Evolutionary conservation across 306 rosid genomes (phyloP).

Genomic region (Trichosanthes truncata): DNA sequence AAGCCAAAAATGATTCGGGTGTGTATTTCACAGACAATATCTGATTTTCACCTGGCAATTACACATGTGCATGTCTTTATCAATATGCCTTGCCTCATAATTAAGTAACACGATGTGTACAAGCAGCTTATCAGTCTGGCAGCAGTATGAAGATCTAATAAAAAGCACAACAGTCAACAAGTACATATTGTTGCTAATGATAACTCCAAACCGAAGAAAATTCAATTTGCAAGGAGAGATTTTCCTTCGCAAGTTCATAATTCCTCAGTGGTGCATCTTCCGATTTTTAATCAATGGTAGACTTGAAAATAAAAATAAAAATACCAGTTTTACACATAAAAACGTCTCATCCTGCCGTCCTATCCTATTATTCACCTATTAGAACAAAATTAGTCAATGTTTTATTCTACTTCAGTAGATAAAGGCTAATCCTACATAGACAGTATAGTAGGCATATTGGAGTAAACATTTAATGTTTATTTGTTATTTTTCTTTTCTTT

Average conservation of each 20-base stretch:
- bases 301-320: not conserved
- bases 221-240: not conserved
- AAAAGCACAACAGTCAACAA: conserved; percentile 5
- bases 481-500: not conserved
- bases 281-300: not conserved
- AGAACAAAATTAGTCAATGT: not conserved
- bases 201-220: not conserved
- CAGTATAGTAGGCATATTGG: not conserved
- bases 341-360: not conserved
- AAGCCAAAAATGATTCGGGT: not conserved
- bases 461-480: not conserved
- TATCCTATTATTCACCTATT: not conserved
- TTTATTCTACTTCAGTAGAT: not conserved
- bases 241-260: not conserved
- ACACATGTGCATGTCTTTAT: not conserved
- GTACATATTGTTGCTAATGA: not conserved
- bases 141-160: conserved; percentile 5
- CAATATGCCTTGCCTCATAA: not conserved
- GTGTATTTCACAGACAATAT: not conserved
- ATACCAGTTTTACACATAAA: not conserved
- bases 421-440: conserved; percentile 1
- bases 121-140: not conserved
- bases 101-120: not conserved
- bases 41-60: not conserved
- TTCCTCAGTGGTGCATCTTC: not conserved